phyloP scores from a whole-genome alignment of 257 asterid species.

The Primulina huaijiensis region DNA sequence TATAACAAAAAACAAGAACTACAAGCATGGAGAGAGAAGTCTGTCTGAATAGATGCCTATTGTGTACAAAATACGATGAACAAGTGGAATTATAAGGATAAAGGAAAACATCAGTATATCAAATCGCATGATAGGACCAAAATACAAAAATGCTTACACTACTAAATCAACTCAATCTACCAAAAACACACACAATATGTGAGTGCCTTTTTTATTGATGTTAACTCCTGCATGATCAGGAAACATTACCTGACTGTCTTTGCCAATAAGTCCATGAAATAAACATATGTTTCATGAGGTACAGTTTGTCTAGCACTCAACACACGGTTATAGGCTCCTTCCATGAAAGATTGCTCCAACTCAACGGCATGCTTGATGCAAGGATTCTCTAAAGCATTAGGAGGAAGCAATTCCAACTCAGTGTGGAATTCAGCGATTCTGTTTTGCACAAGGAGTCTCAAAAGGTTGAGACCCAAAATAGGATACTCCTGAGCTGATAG shows the following conservation, averaged over 20 bases:
- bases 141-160: neutral
- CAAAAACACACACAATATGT: neutral
- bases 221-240: neutral
- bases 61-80: neutral
- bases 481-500: slow-evolving; percentile 87
- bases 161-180: neutral
- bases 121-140: neutral
- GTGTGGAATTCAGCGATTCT: slow-evolving; percentile 97
- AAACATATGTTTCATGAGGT: slow-evolving; percentile 82
- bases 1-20: neutral
- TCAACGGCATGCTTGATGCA: slow-evolving; percentile 96
- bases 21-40: neutral
- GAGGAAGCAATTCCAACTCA: slow-evolving; percentile 80
- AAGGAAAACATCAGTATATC: neutral
- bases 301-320: slow-evolving; percentile 85
- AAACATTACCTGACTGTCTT: slow-evolving; percentile 81
- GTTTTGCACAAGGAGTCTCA: slow-evolving; percentile 95
- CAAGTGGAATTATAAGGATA: neutral
- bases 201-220: neutral
- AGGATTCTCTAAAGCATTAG: slow-evolving; percentile 77
- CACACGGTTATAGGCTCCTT: slow-evolving; percentile 96
- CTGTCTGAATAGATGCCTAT: neutral
- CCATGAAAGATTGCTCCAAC: slow-evolving; percentile 96
- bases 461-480: slow-evolving; percentile 91
- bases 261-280: slow-evolving; percentile 94